A percentile compares a stretch with the other conserved stretches of the same genome.
Evolutionary conservation across 179 eudicot species (phyloP).

Genomic region (Amaranthus tricolor): DNA sequence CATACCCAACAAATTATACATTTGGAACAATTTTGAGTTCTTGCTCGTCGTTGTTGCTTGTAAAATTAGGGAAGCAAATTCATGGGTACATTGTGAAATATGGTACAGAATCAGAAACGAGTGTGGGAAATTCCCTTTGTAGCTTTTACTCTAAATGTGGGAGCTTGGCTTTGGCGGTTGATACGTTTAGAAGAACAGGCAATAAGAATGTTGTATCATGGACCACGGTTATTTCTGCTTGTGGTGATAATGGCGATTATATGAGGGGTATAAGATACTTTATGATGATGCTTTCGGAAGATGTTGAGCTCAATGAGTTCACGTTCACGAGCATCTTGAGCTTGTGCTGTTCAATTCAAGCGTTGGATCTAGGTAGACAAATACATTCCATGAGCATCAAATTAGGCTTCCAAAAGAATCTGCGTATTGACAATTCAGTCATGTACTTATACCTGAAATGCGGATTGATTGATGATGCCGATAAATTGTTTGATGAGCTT

Average conservation of each 20-base stretch:
- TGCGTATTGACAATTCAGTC: constrained; percentile 46
- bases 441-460: constrained; percentile 75
- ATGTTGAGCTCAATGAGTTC: constrained; percentile 58
- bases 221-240: constrained; percentile 59
- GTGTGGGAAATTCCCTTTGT: constrained; percentile 63
- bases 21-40: constrained; percentile 58
- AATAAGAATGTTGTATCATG: constrained; percentile 82
- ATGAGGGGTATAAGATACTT: constrained; percentile 54
- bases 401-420: constrained; percentile 48
- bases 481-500: constrained; percentile 55
- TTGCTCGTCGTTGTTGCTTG: constrained; percentile 44
- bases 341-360: constrained; percentile 56
- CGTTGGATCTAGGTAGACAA: constrained; percentile 52
- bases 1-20: constrained; percentile 55
- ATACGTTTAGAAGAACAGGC: constrained; percentile 45
- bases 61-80: constrained; percentile 56
- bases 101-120: constrained; percentile 47
- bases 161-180: constrained; percentile 42
- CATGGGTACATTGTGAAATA: constrained; percentile 63
- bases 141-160: constrained; percentile 58
- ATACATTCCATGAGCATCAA: constrained; percentile 61
- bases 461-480: constrained; percentile 51
- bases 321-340: constrained; percentile 64
- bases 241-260: constrained; percentile 63
- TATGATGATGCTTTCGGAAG: constrained; percentile 50